Conservation (phyloP, 768 basidiomycete genomes). For the Naganishia friedmannii region DNA sequence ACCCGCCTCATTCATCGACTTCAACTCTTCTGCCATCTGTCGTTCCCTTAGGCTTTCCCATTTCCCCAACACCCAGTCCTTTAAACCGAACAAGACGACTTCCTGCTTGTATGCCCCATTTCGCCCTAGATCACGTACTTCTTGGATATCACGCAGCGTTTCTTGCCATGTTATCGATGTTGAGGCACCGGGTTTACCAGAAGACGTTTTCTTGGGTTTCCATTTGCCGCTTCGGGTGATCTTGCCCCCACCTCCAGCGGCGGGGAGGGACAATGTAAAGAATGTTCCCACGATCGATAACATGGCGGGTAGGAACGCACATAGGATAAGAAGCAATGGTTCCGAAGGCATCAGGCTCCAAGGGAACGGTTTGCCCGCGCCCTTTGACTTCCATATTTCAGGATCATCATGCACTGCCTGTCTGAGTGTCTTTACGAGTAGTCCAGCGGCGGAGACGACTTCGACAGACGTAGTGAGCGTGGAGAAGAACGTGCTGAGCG, state of each 20-base stretch:
- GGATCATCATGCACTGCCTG: constrained; percentile 17
- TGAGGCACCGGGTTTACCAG: background rate
- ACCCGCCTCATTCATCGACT: constrained; percentile 11
- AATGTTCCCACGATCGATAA: constrained; percentile 21
- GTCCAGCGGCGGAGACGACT: constrained; percentile 21
- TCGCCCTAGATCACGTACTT: constrained; percentile 66
- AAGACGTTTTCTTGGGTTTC: constrained; percentile 11
- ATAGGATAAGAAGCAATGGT: constrained; percentile 30
- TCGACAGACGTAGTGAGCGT: constrained; percentile 21
- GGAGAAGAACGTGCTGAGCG: constrained; percentile 25
- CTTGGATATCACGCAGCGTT: constrained; percentile 51
- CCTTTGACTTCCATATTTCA: background rate
- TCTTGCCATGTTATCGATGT: constrained; percentile 59
- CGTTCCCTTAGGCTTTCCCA: constrained; percentile 68
- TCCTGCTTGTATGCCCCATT: constrained; percentile 76
- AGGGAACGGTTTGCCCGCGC: background rate
- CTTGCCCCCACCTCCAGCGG: background rate
- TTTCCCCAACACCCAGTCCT: constrained; percentile 75
- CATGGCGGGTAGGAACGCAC: constrained; percentile 32
- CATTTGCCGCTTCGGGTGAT: constrained; percentile 40
- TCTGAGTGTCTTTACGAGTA: constrained; percentile 19
- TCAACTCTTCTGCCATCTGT: constrained; percentile 48
- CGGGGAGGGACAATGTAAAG: constrained; percentile 24
- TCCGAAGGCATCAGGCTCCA: constrained; percentile 53
- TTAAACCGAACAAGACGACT: constrained; percentile 74